Conservation (phyloP, 2,329 filamentous ascomycete genomes). For the Didymella exigua region DNA sequence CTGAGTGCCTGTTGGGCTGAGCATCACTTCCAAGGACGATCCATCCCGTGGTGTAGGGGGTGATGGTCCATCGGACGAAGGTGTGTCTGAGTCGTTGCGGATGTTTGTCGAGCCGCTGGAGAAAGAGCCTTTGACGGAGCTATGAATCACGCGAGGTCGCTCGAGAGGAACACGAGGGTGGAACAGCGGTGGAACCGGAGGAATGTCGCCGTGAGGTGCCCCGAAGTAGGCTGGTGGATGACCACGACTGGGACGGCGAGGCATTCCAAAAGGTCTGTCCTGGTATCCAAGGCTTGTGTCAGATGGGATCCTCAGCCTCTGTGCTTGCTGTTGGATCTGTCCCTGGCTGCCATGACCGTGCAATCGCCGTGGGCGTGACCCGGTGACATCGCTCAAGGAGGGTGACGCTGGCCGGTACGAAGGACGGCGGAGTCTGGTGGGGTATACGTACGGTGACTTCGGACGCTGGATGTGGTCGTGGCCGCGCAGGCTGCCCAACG, state of each 20-base stretch:
- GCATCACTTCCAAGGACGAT: constrained; percentile 42
- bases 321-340: constrained; percentile 5
- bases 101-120: constrained; percentile 41
- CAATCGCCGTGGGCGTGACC: constrained; percentile 25
- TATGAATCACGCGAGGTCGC: constrained; percentile 28
- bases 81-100: constrained; percentile 48
- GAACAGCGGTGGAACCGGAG: constrained; percentile 31
- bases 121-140: constrained; percentile 30
- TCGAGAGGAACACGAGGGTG: constrained; percentile 29
- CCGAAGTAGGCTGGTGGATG: constrained; percentile 17
- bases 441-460: constrained; percentile 51
- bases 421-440: constrained; percentile 49
- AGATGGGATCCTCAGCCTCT: constrained; percentile 35
- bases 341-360: constrained; percentile 22
- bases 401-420: constrained; percentile 53
- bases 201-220: constrained; percentile 23
- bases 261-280: constrained; percentile 21
- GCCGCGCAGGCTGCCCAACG: constrained; percentile 53
- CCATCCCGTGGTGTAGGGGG: constrained; percentile 52
- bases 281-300: constrained; percentile 32
- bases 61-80: constrained; percentile 52
- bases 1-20: constrained; percentile 23
- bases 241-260: constrained; percentile 22
- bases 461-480: constrained; percentile 46
- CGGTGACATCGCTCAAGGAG: constrained; percentile 50